Evolutionary conservation across 345 rosid genomes (phyloP).

Genomic region (Eucalyptus rudis): DNA sequence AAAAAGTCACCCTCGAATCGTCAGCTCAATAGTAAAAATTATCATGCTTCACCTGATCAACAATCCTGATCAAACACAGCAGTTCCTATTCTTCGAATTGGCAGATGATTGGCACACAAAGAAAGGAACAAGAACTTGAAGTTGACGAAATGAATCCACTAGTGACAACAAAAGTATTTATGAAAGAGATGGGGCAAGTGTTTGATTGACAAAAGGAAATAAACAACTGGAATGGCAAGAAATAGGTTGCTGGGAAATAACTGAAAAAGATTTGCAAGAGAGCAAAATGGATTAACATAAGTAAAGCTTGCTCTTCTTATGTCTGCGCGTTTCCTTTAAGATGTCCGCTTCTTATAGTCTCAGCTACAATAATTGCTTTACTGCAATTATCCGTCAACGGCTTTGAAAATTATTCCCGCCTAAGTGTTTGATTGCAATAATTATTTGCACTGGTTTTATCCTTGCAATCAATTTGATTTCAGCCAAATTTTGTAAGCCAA

Average conservation of each 20-base stretch:
- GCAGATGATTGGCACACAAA: neutral
- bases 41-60: neutral
- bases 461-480: no score
- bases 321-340: neutral
- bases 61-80: neutral
- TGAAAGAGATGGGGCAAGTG: neutral
- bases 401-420: no score
- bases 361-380: neutral
- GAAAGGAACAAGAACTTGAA: neutral
- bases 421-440: no score
- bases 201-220: neutral
- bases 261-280: neutral
- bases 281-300: neutral
- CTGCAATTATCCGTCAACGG: neutral
- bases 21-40: neutral
- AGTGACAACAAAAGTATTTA: neutral
- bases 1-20: neutral
- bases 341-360: neutral
- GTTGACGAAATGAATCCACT: neutral
- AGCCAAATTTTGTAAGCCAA: no score
- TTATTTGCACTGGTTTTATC: no score
- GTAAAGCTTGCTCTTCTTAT: neutral
- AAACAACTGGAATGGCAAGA: neutral
- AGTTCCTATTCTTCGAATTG: neutral
- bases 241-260: neutral